Evolutionary conservation across 2,329 filamentous ascomycete species (phyloP), one percentile per base, ranked within the genome.

Genomic region (Cercospora berteroae): DNA sequence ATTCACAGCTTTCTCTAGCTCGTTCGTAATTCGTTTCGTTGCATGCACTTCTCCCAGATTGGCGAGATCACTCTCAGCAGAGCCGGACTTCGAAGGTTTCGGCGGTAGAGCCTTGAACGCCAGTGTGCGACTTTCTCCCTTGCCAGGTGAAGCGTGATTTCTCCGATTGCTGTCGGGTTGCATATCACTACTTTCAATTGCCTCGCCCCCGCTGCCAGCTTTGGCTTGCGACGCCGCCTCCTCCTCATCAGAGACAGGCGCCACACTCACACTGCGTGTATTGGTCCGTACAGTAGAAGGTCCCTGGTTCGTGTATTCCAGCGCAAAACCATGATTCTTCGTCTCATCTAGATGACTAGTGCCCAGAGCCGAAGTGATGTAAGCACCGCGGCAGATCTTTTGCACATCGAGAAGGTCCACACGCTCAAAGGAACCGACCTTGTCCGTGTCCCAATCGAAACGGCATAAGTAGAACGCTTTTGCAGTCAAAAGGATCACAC

Each of bases 361-460:
- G 1, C 93, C 93, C 5, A 97, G 85, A 0, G 93, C 95, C 2
- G 90, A 94, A 0, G 93, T 97, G 75, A 99, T 91, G 75, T 98
- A 99, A 0, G 92, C 90, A 20, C 95, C 95, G 68, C 89, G 87
- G 75, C 89, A 89, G 73, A 99, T 87, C 25, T 85, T 84, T 1
- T 86, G 85, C 39, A 99, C 83, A 66, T 92, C 91, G 20, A 86
- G 84, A 7, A 98, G 84, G 66, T 91, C 89, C 13, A 97, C 88
- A 7, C 94, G 86, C 80, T 98, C 94, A 78, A 97, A 98, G 0
- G 91, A 93, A 12, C 90, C 90, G 1, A 99, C 92, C 77, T 98
- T 98, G 80, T 98, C 95, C 7, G 93, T 89, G 70, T 91, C 91
- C 93, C 94, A 98, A 79, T 98, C 93, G 73, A 98, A 94, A 13